A percentile compares a stretch with the other conserved stretches of the same genome.
These are phyloP conservation scores for Trichoderma asperellum DNA, from an alignment of 2,329 filamentous ascomycete genomes.

Conservation along the genomic window DNA sequence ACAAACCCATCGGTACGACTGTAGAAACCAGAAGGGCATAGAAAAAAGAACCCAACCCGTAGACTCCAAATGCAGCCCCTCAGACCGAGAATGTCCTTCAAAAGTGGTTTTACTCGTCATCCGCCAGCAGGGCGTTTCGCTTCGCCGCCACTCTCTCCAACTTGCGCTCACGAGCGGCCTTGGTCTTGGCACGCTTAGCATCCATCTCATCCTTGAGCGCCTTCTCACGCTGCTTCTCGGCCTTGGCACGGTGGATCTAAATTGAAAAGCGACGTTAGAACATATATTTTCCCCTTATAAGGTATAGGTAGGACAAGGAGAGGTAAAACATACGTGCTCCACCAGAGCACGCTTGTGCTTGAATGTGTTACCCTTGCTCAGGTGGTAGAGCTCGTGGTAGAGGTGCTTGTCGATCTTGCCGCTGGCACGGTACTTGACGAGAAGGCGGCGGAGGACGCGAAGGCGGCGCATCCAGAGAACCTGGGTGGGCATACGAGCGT, in stretches of 20 bases:
- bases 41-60: slow-evolving; percentile 58
- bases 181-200: slow-evolving; percentile 99
- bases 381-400: slow-evolving; percentile 99
- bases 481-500: slow-evolving; percentile 98
- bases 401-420: slow-evolving; percentile 99
- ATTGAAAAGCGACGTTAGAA: slow-evolving; percentile 22
- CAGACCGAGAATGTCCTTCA: slow-evolving; percentile 50
- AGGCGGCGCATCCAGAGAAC: slow-evolving; percentile 99
- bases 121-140: slow-evolving; percentile 81
- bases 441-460: slow-evolving; percentile 96
- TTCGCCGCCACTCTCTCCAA: slow-evolving; percentile 88
- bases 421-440: slow-evolving; percentile 99
- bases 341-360: slow-evolving; percentile 99
- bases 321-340: slow-evolving; percentile 84
- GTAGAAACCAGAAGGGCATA: slow-evolving; percentile 52
- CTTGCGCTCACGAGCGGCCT: slow-evolving; percentile 99
- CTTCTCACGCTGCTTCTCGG: slow-evolving; percentile 96
- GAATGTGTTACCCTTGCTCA: slow-evolving; percentile 99
- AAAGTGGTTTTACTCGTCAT: slow-evolving; percentile 60
- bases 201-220: slow-evolving; percentile 99
- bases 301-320: neutral
- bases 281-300: slow-evolving; percentile 20
- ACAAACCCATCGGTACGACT: slow-evolving; percentile 56
- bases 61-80: slow-evolving; percentile 64
- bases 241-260: slow-evolving; percentile 99